Evolutionary conservation across 23 red algal species (phyloP).

Genomic region (Agarophyton chilense): DNA sequence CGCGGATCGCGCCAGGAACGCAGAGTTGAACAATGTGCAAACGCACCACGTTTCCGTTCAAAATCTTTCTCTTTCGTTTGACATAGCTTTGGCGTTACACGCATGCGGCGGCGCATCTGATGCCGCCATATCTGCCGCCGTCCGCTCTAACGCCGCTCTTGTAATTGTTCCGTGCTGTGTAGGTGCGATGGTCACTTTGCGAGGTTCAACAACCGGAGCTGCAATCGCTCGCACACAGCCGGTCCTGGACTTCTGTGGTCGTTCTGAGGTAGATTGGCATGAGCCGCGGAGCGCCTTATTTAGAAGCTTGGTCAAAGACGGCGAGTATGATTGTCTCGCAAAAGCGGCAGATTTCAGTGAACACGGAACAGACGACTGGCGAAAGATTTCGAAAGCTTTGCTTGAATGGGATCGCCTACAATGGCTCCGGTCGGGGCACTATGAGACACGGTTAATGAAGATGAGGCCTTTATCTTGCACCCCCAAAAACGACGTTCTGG

Average conservation of each 20-base stretch:
- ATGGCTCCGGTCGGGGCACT: slow-evolving; percentile 24
- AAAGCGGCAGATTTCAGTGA: slow-evolving; percentile 58
- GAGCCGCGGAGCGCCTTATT: neutral
- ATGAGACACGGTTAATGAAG: slow-evolving; percentile 46
- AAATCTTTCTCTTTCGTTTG: slow-evolving; percentile 50
- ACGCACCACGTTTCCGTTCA: slow-evolving; percentile 6
- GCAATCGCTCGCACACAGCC: neutral
- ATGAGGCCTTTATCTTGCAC: slow-evolving; percentile 61
- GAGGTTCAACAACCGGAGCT: neutral
- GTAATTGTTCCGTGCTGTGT: slow-evolving; percentile 66
- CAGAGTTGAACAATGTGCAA: slow-evolving; percentile 36
- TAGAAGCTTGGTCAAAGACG: neutral
- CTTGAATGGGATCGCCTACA: slow-evolving; percentile 57
- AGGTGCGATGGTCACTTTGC: slow-evolving; percentile 44
- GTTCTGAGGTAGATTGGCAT: slow-evolving; percentile 13
- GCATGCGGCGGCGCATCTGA: slow-evolving; percentile 72
- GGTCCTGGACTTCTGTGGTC: neutral
- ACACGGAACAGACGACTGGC: slow-evolving; percentile 45
- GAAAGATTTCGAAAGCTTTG: slow-evolving; percentile 59
- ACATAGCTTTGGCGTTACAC: slow-evolving; percentile 68
- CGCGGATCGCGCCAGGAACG: slow-evolving; percentile 19
- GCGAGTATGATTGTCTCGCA: slow-evolving; percentile 39
- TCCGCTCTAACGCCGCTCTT: slow-evolving; percentile 34
- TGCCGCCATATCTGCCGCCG: slow-evolving; percentile 33
- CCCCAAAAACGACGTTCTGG: slow-evolving; percentile 78